Evolutionary conservation across 345 rosid species (phyloP), one percentile per base, ranked within the genome.

Genomic region (Hibiscus syriacus): DNA sequence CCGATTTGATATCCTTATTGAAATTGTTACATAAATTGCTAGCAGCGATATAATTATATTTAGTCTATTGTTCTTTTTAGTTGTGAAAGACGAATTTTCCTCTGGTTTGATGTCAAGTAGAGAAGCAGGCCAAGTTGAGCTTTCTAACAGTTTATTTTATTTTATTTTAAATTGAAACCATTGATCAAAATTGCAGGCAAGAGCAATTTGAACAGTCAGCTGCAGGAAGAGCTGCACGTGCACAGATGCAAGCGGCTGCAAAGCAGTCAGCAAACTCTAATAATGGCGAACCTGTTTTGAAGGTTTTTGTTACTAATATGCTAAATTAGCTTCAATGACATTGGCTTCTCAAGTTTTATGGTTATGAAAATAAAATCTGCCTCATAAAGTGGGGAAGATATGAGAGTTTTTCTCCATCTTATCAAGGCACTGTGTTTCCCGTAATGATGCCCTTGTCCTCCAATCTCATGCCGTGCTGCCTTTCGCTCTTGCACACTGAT

Each of bases 201-300:
- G 97, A 85, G 71, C 70, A 89, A 48, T 90, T 89, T 60, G 88
- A 93, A 27, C 89, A 90, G 67, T 93, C 98, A 27, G 94, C 98
- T 25, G 90, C 85, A 0, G 98, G 98, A 70, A 90, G 85, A 76
- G 98, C 97, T 64, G 97, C 98, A 1, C 84, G 84, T 22, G 94
- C 96, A 34, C 96, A 90, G 62, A 26, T 82, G 19, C 80, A 89
- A 64, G 87, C 73, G 19, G 81, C 84, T 90, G 90, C 96, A 12
- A 90, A 93, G 74, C 94, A 90, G 72, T 76, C 96, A 34, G 81
- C 85, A 32, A 83, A 80, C 71, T 19, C 90, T 38, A 86, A 83
- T 76, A 79, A 78, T 76, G 94, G 94, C 73, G 90, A 87, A 78
- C 92, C 98, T n/a, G 65, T 38, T 38, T 38, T 60, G 65, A 60